Conservation (phyloP, 495 filamentous ascomycete species). For the Aspergillus nanangensis region DNA sequence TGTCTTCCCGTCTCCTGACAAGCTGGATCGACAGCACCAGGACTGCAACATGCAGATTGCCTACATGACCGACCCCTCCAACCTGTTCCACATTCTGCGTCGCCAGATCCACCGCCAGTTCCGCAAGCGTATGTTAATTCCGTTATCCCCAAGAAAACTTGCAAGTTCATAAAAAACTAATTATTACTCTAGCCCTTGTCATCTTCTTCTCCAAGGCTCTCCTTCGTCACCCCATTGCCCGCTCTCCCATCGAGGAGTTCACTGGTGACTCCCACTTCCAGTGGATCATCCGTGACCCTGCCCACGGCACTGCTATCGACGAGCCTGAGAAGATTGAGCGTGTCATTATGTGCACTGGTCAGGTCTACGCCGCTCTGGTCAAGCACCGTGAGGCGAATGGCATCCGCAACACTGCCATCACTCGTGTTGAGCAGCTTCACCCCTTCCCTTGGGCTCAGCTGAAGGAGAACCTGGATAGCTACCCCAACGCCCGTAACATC, state of each 20-base stretch:
- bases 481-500: conserved; percentile 94
- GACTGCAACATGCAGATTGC: conserved; percentile 99
- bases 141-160: conserved; percentile 18
- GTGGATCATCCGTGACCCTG: conserved; percentile 89
- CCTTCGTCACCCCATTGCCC: conserved; percentile 85
- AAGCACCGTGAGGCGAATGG: conserved; percentile 85
- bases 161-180: too few species aligned
- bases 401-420: conserved; percentile 85
- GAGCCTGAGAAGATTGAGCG: conserved; percentile 85
- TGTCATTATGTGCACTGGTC: conserved; percentile 89
- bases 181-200: conserved; percentile 71
- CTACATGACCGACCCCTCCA: conserved; percentile 88
- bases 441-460: conserved; percentile 98
- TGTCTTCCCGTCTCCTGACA: conserved; percentile 78
- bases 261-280: conserved; percentile 87
- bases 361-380: conserved; percentile 84
- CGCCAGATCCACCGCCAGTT: conserved; percentile 99
- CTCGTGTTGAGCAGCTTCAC: conserved; percentile 93
- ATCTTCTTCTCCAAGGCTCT: conserved; percentile 97
- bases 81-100: conserved; percentile 93
- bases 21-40: conserved; percentile 95
- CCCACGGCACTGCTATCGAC: conserved; percentile 69
- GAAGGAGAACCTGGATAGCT: conserved; percentile 89
- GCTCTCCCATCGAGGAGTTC: conserved; percentile 86
- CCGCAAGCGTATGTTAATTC: conserved; percentile 78